A percentile compares a stretch with the other conserved stretches of the same genome.
Conservation (phyloP, 1,284 basidiomycete genomes). For the Exsudoporus floridanus region DNA sequence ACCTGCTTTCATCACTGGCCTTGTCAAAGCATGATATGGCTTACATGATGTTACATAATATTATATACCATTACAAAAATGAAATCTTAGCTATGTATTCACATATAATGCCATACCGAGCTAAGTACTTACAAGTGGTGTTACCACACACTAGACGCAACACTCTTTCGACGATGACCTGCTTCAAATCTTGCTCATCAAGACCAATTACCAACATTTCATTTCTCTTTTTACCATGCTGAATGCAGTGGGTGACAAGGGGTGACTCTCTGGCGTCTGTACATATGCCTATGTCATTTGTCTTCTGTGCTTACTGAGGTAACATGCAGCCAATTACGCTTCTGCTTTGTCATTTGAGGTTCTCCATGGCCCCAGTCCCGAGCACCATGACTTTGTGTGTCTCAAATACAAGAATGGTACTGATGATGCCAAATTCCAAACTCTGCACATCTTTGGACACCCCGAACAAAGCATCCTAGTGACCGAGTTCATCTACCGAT, state of each 20-base stretch:
- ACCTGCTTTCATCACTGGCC: too few species aligned
- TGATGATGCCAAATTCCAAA: conserved; percentile 47
- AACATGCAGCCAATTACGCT: conserved; percentile 65
- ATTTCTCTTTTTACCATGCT: conserved; percentile 82
- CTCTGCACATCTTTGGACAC: conserved; percentile 66
- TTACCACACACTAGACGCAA: too few species aligned
- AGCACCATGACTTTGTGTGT: conserved; percentile 73
- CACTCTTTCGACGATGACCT: conserved; percentile 47
- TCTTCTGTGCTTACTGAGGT: not conserved
- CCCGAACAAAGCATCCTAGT: conserved; percentile 61
- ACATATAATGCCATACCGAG: too few species aligned
- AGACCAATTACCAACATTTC: conserved; percentile 85
- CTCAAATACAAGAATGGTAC: conserved; percentile 87
- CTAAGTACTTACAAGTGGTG: too few species aligned
- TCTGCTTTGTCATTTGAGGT: conserved; percentile 79
- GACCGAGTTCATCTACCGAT: conserved; percentile 73
- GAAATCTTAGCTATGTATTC: too few species aligned
- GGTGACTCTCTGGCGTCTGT: conserved; percentile 64
- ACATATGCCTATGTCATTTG: conserved; percentile 27
- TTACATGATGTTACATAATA: too few species aligned
- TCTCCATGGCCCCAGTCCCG: conserved; percentile 67
- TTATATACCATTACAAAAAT: too few species aligned
- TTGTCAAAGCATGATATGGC: too few species aligned
- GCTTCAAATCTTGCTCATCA: conserved; percentile 70
- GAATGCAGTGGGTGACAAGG: conserved; percentile 50